Conservation (phyloP, 2,329 filamentous ascomycete genomes). For the Fusarium napiforme region DNA sequence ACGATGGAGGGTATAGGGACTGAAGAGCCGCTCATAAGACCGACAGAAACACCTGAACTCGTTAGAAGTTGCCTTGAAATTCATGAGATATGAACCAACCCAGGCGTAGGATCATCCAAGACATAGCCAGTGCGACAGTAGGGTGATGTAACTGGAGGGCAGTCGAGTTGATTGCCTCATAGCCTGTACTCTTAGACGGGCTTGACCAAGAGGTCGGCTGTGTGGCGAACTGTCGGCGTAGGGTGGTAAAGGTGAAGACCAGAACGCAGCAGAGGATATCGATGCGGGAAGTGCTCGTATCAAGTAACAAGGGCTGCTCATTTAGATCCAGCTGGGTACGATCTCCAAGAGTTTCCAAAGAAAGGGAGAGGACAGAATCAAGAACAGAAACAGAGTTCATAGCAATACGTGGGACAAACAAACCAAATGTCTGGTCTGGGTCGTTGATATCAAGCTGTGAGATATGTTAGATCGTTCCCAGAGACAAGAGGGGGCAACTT, state of each 20-base stretch:
- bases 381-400: slow-evolving; percentile 41
- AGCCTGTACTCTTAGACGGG: slow-evolving; percentile 26
- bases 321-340: slow-evolving; percentile 17
- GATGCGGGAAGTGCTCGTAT: slow-evolving; percentile 12
- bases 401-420: slow-evolving; percentile 48
- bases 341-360: slow-evolving; percentile 30
- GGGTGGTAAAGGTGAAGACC: slow-evolving; percentile 19
- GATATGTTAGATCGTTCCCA: slow-evolving; percentile 2
- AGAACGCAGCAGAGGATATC: slow-evolving; percentile 18
- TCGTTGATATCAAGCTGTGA: slow-evolving; percentile 57
- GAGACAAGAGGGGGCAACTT: slow-evolving; percentile 9
- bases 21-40: slow-evolving; percentile 43
- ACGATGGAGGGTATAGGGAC: slow-evolving; percentile 43
- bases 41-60: slow-evolving; percentile 43
- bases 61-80: background rate
- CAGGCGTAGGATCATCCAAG: slow-evolving; percentile 44
- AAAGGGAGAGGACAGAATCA: slow-evolving; percentile 43
- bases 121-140: slow-evolving; percentile 25
- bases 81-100: slow-evolving; percentile 28
- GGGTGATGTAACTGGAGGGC: slow-evolving; percentile 30
- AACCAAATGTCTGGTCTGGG: slow-evolving; percentile 53
- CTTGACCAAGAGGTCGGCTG: slow-evolving; percentile 37
- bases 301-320: slow-evolving; percentile 2
- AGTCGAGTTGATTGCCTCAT: slow-evolving; percentile 24
- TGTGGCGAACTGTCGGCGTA: slow-evolving; percentile 29